These are phyloP conservation scores for Zhuliangozyma parablackwelliae DNA, from an alignment of 1,139 yeast genomes.

Conservation along the genomic window DNA sequence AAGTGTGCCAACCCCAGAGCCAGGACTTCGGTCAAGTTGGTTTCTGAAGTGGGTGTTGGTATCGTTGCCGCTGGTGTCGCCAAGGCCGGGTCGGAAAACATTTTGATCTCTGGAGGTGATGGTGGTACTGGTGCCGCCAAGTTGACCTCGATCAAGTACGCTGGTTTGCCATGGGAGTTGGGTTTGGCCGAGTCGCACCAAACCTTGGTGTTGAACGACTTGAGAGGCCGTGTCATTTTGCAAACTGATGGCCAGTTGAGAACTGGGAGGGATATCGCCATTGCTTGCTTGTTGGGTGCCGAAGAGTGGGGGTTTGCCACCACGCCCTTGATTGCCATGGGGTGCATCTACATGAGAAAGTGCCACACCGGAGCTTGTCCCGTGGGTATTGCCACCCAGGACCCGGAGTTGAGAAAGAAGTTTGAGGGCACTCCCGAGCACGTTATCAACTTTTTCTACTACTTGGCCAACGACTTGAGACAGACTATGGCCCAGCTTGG, in stretches of 20 bases:
- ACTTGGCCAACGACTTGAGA: conserved; percentile 88
- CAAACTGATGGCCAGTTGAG: conserved; percentile 97
- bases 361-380: conserved; percentile 95
- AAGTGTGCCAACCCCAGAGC: conserved; percentile 97
- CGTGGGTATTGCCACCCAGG: conserved; percentile 98
- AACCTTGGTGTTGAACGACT: conserved; percentile 89
- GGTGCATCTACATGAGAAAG: conserved; percentile 93
- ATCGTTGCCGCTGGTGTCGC: conserved; percentile 99
- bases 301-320: conserved; percentile 99
- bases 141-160: conserved; percentile 94
- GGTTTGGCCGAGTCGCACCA: conserved; percentile 98
- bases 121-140: conserved; percentile 99
- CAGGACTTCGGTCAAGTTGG: conserved; percentile 92
- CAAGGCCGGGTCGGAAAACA: conserved; percentile 96
- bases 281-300: conserved; percentile 94
- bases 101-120: conserved; percentile 93
- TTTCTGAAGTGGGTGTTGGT: conserved; percentile 98
- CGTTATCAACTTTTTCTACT: conserved; percentile 95
- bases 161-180: conserved; percentile 98
- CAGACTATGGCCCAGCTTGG: conserved; percentile 92
- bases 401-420: conserved; percentile 87
- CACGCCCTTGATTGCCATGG: conserved; percentile 94
- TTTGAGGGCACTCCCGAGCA: conserved; percentile 97
- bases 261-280: conserved; percentile 94
- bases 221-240: conserved; percentile 90